Evolutionary conservation across 2,329 filamentous ascomycete genomes (phyloP), one percentile per base, ranked within the genome.

Genomic region (Hirsutella minnesotensis): DNA sequence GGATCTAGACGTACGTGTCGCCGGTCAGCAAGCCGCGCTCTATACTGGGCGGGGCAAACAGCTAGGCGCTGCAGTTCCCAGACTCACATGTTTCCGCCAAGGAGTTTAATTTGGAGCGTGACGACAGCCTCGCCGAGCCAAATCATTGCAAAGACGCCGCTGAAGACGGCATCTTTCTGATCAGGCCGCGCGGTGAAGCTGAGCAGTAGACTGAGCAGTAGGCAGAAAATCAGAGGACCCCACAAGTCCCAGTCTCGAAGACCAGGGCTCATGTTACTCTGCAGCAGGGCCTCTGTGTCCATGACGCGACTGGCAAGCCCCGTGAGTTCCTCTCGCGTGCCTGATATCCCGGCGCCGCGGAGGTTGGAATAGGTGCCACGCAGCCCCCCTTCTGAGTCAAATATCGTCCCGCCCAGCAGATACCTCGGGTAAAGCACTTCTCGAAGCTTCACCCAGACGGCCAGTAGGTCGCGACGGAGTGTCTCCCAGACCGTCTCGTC

Each of bases 401-500:
- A 72, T 75, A 81, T 79, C 45, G 73, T 77, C 24, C 78, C 78
- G 30, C 76, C 77, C 20, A 98, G 81, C 39, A 98, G 74, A 67
- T 96, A 96, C 58, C 89, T 89, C 16, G 92, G 92, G 65, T 87
- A 98, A 47, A 98, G 77, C 33, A 98, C 92, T 70, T 95, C 90
- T 62, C 86, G 82, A 81, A 98, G 87, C 73, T 98, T 98, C 66
- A 86, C 85, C 90, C 92, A 96, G 30, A 96, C 87, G 21, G 88
- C 92, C 8, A 90, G 66, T 51, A 98, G 68, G 62, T 98, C 92
- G 52, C 92, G 83, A 41, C 85, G 86, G 47, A 98, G 71, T n/a
- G 92, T 98, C 36, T 90, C 86, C 92, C 92, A 98, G 34, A 98
- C 92, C 2, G 81, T 82, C 67, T 98, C 92, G 63, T 98, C 92